These are phyloP conservation scores for Globisporangium cystogenes DNA, from an alignment of 352 stramenopile species.

Conservation along the genomic window DNA sequence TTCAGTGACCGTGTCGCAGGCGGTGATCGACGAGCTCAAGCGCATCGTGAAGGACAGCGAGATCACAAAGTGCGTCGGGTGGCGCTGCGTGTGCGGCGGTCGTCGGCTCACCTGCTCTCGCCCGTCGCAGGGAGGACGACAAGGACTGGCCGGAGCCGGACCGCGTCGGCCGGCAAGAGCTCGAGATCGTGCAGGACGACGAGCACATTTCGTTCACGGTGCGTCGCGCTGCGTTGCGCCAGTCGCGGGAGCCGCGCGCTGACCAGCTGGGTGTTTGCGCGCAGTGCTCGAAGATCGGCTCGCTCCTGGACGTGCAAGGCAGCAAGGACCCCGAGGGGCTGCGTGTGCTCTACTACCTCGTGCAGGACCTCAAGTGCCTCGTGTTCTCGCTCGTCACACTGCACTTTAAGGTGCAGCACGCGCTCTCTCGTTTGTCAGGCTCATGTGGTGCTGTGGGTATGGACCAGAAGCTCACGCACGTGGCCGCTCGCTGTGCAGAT, in stretches of 20 bases:
- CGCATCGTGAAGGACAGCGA: conserved; percentile 91
- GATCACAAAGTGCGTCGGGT: conserved; percentile 78
- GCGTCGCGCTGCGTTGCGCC: conserved; percentile 1
- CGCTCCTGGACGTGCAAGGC: conserved; percentile 92
- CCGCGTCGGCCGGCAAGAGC: conserved; percentile 90
- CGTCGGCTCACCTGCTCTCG: neutral
- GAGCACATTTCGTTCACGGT: conserved; percentile 97
- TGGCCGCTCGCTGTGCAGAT: conserved; percentile 44
- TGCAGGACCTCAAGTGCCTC: conserved; percentile 96
- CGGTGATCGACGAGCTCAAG: conserved; percentile 93
- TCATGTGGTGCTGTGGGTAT: too few species aligned
- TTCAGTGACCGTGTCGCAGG: conserved; percentile 86
- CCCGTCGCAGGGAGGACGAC: conserved; percentile 84
- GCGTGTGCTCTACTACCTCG: conserved; percentile 95
- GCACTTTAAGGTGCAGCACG: conserved; percentile 98
- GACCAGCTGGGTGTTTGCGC: neutral
- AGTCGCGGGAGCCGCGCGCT: neutral
- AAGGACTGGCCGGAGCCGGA: conserved; percentile 95
- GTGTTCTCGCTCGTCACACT: conserved; percentile 96
- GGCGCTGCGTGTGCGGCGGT: neutral
- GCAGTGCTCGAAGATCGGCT: conserved; percentile 95
- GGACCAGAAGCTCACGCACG: too few species aligned
- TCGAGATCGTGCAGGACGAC: conserved; percentile 94
- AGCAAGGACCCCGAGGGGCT: conserved; percentile 95
- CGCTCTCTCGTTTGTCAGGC: too few species aligned